Base-by-base conservation (phyloP, 495 filamentous ascomycete genomes). In the Astrocystis sublimbata region DNA sequence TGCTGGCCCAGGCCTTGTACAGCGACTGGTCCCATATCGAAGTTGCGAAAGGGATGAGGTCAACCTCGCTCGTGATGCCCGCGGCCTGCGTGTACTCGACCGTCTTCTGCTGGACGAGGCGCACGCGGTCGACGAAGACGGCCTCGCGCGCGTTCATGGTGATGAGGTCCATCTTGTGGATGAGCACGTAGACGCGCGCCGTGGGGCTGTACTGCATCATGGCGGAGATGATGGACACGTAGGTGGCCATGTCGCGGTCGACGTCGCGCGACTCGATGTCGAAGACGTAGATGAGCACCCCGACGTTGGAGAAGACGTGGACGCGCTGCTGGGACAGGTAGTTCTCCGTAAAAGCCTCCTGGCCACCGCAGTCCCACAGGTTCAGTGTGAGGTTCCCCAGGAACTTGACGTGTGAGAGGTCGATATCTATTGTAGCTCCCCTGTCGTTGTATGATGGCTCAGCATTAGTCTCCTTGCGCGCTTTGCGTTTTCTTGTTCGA, bases 161-260 rank as follows among this genome's bases (percentile, higher is more conserved):
- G 58, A 98, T 92, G n/a, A 98, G 85, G 73, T 98, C 94, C 88
- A 98, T 96, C 75, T 98, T 98, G 83, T 98, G 94, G 62, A 98
- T 88, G 7, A 98, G 85, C 54, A 92, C 89, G 78, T 96, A 98
- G 65, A 98, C 85, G 66, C 88, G 87, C 51, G 94, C 93, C 8
- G 81, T 81, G 45, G 90, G 89, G 23, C 89, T 92, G 80, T 87
- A 94, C 74, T 97, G 92, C 33, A 84, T 78, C 33, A 98, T 81
- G 0, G 94, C 94, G 53, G 85, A 80, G 69, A 97, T 91, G 71
- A 97, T 92, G 60, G 88, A 85, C 56, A 84, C 86, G 76, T 97
- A 98, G 38, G 90, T 94, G 55, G 92, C 85, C 46, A 97, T 85
- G 73, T 98, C 96, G 60, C 91, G 86, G 21, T 92, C 89, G 64